These are phyloP conservation scores for Triticum monococcum DNA, from an alignment of 176 grass and related monocot genomes.

Conservation along the genomic window DNA sequence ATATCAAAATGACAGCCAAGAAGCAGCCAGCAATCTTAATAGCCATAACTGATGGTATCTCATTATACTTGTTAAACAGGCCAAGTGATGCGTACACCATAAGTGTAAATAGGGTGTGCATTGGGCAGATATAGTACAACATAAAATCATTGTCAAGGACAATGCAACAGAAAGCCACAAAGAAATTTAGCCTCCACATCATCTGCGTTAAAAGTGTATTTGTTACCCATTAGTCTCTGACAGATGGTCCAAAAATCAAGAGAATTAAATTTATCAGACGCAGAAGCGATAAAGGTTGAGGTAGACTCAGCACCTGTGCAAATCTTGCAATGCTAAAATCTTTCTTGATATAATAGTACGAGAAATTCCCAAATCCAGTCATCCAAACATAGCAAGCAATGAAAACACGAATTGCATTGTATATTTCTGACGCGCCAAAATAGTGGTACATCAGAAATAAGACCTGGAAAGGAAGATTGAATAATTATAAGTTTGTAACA, in stretches of 20 bases:
- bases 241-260: neutral
- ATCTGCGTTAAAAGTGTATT: constrained; percentile 52
- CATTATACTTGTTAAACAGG: constrained; percentile 95
- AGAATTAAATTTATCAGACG: neutral
- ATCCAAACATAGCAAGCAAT: constrained; percentile 89
- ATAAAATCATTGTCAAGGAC: constrained; percentile 83
- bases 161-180: constrained; percentile 79
- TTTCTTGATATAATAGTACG: constrained; percentile 82
- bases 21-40: constrained; percentile 81
- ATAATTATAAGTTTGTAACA: constrained; percentile 22
- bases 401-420: constrained; percentile 83
- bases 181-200: constrained; percentile 90
- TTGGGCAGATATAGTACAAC: constrained; percentile 88
- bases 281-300: neutral
- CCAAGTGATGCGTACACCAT: constrained; percentile 96
- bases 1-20: constrained; percentile 82
- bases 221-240: neutral
- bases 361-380: constrained; percentile 90
- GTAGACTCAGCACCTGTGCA: constrained; percentile 54
- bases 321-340: constrained; percentile 78
- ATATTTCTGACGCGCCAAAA: constrained; percentile 67
- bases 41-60: constrained; percentile 77
- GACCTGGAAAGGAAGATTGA: constrained; percentile 46
- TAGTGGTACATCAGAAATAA: constrained; percentile 90
- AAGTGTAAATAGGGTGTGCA: constrained; percentile 82